Conservation (phyloP, 495 filamentous ascomycete species). For the Penicillium steckii region DNA sequence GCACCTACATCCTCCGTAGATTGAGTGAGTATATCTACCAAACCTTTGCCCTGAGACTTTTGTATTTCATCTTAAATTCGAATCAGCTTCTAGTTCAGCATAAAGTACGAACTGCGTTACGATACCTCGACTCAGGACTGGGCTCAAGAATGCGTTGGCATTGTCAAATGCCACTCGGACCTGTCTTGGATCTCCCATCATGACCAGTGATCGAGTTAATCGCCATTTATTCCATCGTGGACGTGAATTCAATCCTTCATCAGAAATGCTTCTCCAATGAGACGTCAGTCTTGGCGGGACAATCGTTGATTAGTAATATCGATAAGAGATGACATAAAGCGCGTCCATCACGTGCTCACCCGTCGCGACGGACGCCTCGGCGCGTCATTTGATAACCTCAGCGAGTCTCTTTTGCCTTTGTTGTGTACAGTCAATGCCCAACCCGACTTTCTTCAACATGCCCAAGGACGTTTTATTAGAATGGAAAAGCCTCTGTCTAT, state of each 20-base stretch:
- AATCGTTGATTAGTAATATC: background rate
- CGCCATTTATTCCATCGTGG: background rate
- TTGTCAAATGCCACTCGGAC: slow-evolving; percentile 34
- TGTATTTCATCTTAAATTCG: slow-evolving; percentile 36
- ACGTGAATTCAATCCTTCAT: background rate
- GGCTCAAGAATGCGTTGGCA: slow-evolving; percentile 40
- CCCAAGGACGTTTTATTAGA: background rate
- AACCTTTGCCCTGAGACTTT: slow-evolving; percentile 32
- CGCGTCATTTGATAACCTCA: background rate
- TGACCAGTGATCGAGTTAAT: background rate
- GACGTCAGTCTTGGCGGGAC: background rate
- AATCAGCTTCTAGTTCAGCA: slow-evolving; percentile 29
- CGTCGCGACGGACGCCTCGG: slow-evolving; percentile 18
- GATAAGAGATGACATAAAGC: background rate
- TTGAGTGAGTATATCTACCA: slow-evolving; percentile 37
- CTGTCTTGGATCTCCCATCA: slow-evolving; percentile 29
- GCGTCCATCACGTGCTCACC: slow-evolving; percentile 19
- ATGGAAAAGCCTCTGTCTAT: slow-evolving; percentile 1
- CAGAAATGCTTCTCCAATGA: background rate
- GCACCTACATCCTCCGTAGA: background rate
- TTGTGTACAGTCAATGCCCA: slow-evolving; percentile 19
- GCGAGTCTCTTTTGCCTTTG: slow-evolving; percentile 16
- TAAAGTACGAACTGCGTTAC: slow-evolving; percentile 7
- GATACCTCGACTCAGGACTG: slow-evolving; percentile 46
- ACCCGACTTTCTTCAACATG: slow-evolving; percentile 12